Conservation (phyloP, 2,329 filamentous ascomycete species). For the Zelopaecilomyces penicillatus region DNA sequence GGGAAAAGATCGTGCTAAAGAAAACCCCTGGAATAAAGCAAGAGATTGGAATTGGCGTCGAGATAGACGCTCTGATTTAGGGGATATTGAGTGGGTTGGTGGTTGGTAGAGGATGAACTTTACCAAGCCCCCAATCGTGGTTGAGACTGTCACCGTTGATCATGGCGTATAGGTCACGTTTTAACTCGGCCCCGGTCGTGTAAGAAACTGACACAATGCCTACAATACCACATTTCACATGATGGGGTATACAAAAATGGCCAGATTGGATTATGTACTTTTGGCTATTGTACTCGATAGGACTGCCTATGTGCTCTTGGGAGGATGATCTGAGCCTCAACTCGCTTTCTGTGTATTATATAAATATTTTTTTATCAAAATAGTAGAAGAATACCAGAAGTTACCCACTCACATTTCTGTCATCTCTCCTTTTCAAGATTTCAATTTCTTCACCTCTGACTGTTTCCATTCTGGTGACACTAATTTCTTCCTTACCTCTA, state of each 20-base stretch:
- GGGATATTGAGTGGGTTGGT: slow-evolving; percentile 90
- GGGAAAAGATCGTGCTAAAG: slow-evolving; percentile 40
- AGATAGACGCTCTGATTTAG: slow-evolving; percentile 58
- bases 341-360: slow-evolving; percentile 56
- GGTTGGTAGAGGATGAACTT: slow-evolving; percentile 62
- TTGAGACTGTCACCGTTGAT: slow-evolving; percentile 31
- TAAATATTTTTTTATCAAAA: slow-evolving; percentile 35
- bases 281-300: slow-evolving; percentile 1
- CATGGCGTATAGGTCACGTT: background rate
- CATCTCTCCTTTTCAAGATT: too few species aligned
- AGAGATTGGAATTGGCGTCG: slow-evolving; percentile 56
- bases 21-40: slow-evolving; percentile 49
- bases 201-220: too few species aligned
- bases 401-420: slow-evolving; percentile 47
- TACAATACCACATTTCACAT: too few species aligned
- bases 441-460: too few species aligned
- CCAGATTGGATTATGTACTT: slow-evolving; percentile 6
- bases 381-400: slow-evolving; percentile 52
- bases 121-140: slow-evolving; percentile 50
- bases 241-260: background rate
- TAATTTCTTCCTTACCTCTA: too few species aligned
- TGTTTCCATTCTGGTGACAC: too few species aligned
- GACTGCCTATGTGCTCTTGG: slow-evolving; percentile 12
- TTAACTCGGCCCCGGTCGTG: too few species aligned
- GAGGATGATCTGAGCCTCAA: slow-evolving; percentile 34